Evolutionary conservation across 495 filamentous ascomycete species (phyloP).

Genomic region (Monascus purpureus): DNA sequence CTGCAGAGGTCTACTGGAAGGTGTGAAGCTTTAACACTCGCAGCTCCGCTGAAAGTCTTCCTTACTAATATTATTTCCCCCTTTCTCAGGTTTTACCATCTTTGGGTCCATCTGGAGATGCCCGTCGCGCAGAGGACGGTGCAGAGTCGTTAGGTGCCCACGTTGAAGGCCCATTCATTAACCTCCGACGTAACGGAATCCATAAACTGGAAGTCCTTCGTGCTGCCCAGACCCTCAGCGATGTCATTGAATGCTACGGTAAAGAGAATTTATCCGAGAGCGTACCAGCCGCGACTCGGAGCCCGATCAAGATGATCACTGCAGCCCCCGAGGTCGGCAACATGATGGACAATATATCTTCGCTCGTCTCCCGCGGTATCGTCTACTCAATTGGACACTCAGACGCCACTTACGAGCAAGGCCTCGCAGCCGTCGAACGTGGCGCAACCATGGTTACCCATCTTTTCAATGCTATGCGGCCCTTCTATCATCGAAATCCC

Average conservation of each 20-base stretch:
- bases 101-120: constrained; percentile 49
- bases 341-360: constrained; percentile 46
- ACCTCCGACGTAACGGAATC: constrained; percentile 55
- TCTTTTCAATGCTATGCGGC: constrained; percentile 82
- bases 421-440: constrained; percentile 44
- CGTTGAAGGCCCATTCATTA: constrained; percentile 74
- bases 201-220: constrained; percentile 54
- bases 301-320: constrained; percentile 59
- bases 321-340: constrained; percentile 61
- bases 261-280: constrained; percentile 35
- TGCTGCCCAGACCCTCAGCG: constrained; percentile 31
- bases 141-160: constrained; percentile 75
- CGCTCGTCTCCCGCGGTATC: constrained; percentile 45
- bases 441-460: constrained; percentile 80
- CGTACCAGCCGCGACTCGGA: constrained; percentile 1
- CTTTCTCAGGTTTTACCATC: constrained; percentile 56
- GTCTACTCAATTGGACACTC: constrained; percentile 70
- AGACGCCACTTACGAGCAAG: constrained; percentile 64
- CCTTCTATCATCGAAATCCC: constrained; percentile 72
- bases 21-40: constrained; percentile 11
- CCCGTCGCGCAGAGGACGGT: constrained; percentile 38
- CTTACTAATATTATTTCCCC: too few relatives aligned
- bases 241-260: constrained; percentile 59
- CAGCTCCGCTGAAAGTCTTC: too few relatives aligned
- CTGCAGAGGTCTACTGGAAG: constrained; percentile 53